Base-by-base conservation (phyloP, 805 yeast genomes). In the Cyberlindnera samutprakarnensis region DNA sequence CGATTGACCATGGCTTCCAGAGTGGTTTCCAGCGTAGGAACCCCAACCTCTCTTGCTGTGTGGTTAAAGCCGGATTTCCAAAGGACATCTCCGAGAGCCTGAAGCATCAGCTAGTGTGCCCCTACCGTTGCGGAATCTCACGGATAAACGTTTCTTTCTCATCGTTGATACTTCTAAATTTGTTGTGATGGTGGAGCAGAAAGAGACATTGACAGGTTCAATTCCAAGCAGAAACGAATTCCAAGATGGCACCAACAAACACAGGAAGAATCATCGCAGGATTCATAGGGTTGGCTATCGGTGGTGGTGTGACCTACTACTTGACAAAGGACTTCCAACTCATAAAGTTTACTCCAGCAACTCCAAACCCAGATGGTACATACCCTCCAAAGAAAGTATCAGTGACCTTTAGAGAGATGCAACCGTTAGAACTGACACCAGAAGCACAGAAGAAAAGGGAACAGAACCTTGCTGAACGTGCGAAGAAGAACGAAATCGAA, bases 261-360 rank as follows among this genome's bases (percentile, higher is more conserved):
- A 10, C 39, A 2, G 49, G 47, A 4, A 32, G 44, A 2, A 16
- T 36, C n/a, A 24, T 43, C 7, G 44, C 46, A 0, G 50, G 46
- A 0, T 15, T 35, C 10, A 5, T 36, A 6, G 51, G 49, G 3
- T 37, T 44, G 5, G 20, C 14, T 4, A 28, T 46, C 6, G 53
- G 53, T 1, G 23, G 38, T 12, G 9, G 31, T 3, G 29, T 37
- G 12, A 40, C 51, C 1, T 44, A 42, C 27, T 31, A 31, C 14
- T 17, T 47, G 27, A 46, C 50, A 11, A 42, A 37, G 26, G 51
- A 46, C 35, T 41, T 32, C 20, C 35, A 63, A 31, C 41, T 65
- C 32, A 44, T 67, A 25, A 66, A 65, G 41, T 57, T 54, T 33
- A 43, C 56, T 11, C 69, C 70, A 17, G 59, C 68, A 1, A 55